Evolutionary conservation across 208 protist genomes (phyloP), one percentile per base, ranked within the genome.

Genomic region (Leptomonas seymouri): DNA sequence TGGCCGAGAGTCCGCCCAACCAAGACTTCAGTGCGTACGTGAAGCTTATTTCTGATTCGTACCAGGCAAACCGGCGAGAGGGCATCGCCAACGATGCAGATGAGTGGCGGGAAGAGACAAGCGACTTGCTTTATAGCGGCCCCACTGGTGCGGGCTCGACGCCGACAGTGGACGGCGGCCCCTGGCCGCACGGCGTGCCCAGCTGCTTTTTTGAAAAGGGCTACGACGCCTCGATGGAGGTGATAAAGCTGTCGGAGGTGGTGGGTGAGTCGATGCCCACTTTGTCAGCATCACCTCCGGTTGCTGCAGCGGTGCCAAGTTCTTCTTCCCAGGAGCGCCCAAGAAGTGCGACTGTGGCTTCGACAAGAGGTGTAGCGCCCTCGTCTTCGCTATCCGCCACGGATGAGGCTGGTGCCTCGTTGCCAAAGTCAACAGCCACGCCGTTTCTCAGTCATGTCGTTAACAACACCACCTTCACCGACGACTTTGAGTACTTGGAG

Each of bases 401-500:
- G 9, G 15, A 12, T 16, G 5, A 55, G 42, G 2, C 59, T 4
- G 46, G 21, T 2, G 18, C 58, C n/a, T 18, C 54, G 20, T 0
- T n/a, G 16, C 30, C 46, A 20, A 53, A 46, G 28, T 55, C 34
- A 23, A 23, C 69, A 6, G 45, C 61, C 12, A 48, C 44, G 61
- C 61, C 49, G 48, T 18, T 30, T 2, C 61, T 67, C 34, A 67
- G 61, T 34, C 49, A 31, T 48, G 57, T 67, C 41, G 25, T 87
- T 30, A 70, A 63, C 48, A 42, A 36, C n/a, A 67, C 77, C 45
- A 87, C 85, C 14, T 93, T 95, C 56, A 64, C 46, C 21, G 71
- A 80, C 15, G 90, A 95, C 72, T 90, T 86, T 56, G 80, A 90
- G 50, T 78, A 73, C n/a, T 66, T 96, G 9, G 89, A 97, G 71